Conservation (phyloP, 2,329 filamentous ascomycete species). For the Aspergillus arachidicola region DNA sequence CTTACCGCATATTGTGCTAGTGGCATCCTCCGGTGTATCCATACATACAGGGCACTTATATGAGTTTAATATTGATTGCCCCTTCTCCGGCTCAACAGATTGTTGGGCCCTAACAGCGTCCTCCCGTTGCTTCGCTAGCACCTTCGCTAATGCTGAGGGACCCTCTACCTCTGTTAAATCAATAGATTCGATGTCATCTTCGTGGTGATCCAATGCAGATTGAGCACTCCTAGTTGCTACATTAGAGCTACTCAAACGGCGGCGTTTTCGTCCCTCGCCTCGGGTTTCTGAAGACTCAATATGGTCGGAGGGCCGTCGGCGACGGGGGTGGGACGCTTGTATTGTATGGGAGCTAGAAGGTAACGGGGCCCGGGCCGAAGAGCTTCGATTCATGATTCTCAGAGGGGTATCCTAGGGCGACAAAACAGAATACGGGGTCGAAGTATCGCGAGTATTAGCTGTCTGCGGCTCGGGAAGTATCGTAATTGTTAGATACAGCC, state of each 20-base stretch:
- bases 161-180: constrained; percentile 53
- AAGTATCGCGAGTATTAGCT: neutral
- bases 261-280: constrained; percentile 18
- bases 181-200: constrained; percentile 48
- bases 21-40: constrained; percentile 62
- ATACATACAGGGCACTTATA: constrained; percentile 66
- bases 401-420: neutral
- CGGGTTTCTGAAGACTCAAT: constrained; percentile 8
- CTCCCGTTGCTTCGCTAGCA: constrained; percentile 55
- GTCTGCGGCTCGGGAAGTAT: neutral
- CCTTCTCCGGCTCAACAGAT: constrained; percentile 30
- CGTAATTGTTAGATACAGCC: neutral
- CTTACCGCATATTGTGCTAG: constrained; percentile 62
- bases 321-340: neutral
- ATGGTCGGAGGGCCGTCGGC: constrained; percentile 1
- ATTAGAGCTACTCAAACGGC: constrained; percentile 9
- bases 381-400: neutral
- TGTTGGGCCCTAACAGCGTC: constrained; percentile 54
- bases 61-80: constrained; percentile 45
- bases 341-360: neutral
- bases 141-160: constrained; percentile 43
- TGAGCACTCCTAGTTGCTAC: neutral
- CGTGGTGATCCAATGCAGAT: neutral
- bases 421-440: neutral
- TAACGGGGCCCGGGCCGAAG: neutral